A percentile compares a stretch with the other conserved stretches of the same genome.
Evolutionary conservation across 805 yeast species (phyloP).

Genomic region (Geotrichum ghanense): DNA sequence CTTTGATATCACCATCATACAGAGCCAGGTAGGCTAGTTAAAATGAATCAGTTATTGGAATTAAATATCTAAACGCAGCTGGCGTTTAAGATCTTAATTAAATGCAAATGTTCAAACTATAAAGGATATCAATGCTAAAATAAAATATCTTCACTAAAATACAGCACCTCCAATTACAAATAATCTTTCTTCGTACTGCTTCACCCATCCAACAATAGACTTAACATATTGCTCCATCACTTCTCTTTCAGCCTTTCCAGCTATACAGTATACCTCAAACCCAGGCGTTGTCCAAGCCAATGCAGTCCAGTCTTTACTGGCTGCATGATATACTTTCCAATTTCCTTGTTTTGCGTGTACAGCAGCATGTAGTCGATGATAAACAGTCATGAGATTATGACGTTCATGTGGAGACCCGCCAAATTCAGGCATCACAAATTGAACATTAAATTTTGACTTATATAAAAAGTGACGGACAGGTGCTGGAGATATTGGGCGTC

Average conservation of each 20-base stretch:
- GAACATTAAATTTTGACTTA: conserved; percentile 60
- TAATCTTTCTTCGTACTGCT: conserved; percentile 53
- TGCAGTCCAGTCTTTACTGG: conserved; percentile 25
- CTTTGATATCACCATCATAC: too few relatives aligned
- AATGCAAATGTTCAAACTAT: too few relatives aligned
- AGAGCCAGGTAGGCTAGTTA: too few relatives aligned
- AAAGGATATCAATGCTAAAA: too few relatives aligned
- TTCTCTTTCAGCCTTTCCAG: conserved; percentile 46
- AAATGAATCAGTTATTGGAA: too few relatives aligned
- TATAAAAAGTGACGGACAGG: conserved; percentile 69
- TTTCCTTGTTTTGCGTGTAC: conserved; percentile 18
- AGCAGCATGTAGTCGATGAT: conserved; percentile 30
- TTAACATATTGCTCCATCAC: conserved; percentile 51
- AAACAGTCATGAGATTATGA: conserved; percentile 18
- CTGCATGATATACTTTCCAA: conserved; percentile 18
- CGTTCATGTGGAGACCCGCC: conserved; percentile 21
- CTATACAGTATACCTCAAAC: conserved; percentile 52
- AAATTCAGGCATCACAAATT: conserved; percentile 37
- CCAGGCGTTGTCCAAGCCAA: conserved; percentile 45
- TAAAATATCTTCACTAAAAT: conserved; percentile 34
- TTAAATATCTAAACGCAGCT: too few relatives aligned
- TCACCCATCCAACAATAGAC: conserved; percentile 65
- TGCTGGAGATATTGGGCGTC: conserved; percentile 40
- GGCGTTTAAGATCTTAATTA: too few relatives aligned
- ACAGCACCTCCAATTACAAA: conserved; percentile 68